Evolutionary conservation across 1,284 basidiomycete genomes (phyloP).

Genomic region (Psilocybe mexicana): DNA sequence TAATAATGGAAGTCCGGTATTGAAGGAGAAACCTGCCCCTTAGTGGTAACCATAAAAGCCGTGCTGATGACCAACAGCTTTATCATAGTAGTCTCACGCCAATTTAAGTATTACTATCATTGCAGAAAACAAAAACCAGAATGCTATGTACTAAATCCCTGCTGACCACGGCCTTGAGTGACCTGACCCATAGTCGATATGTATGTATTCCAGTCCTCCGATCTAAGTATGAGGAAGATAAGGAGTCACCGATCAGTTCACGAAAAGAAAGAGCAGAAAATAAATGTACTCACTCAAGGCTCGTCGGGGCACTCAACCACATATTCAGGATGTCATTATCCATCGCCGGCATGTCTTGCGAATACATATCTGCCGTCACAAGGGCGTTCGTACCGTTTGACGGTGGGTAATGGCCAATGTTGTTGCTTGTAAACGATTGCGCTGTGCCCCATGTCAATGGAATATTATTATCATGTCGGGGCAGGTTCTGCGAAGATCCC

Average conservation of each 20-base stretch:
- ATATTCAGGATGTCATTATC: slow-evolving; percentile 40
- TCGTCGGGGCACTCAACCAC: slow-evolving; percentile 46
- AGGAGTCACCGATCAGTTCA: background rate
- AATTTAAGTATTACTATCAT: no score
- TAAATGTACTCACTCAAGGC: slow-evolving; percentile 44
- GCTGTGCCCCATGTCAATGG: background rate
- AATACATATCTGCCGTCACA: background rate
- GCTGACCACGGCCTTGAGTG: slow-evolving; percentile 19
- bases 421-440: background rate
- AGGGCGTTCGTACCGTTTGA: background rate
- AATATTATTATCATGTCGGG: background rate
- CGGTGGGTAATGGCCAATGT: background rate
- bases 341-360: slow-evolving; percentile 25
- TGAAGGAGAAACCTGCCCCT: no score
- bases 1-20: no score
- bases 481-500: background rate
- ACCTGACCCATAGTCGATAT: slow-evolving; percentile 38
- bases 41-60: no score
- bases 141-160: background rate
- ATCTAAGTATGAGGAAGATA: slow-evolving; percentile 18
- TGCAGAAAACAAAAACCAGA: no score
- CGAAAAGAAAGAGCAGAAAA: slow-evolving; percentile 11
- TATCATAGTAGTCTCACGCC: no score
- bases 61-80: no score
- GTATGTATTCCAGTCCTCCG: slow-evolving; percentile 40